phyloP scores from a whole-genome alignment of 371 early-diverging fungal species.

The Nematocida displodere region DNA sequence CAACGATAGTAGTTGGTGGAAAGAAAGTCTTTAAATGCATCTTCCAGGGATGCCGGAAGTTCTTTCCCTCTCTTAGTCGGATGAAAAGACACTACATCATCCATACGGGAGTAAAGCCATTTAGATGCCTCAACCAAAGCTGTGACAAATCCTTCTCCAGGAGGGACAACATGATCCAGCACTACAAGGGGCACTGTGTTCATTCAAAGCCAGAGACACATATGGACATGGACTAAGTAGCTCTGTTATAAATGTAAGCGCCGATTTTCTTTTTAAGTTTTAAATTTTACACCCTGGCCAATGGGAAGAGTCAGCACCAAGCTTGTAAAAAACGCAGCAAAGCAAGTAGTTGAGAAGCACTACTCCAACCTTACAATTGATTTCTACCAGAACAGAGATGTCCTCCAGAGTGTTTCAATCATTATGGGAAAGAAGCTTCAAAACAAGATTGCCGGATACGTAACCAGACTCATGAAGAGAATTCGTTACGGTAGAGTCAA shows the following conservation, averaged over 20 bases:
- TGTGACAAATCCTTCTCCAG: conserved; percentile 65
- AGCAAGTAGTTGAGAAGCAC: conserved; percentile 98
- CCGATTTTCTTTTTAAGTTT: conserved; percentile 6
- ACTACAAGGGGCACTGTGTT: conserved; percentile 64
- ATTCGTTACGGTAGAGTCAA: conserved; percentile 95
- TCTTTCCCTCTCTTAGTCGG: conserved; percentile 63
- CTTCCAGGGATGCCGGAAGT: conserved; percentile 57
- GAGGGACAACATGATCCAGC: conserved; percentile 67
- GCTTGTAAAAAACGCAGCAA: conserved; percentile 98
- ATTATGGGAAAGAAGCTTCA: conserved; percentile 96
- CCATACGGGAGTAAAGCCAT: conserved; percentile 65
- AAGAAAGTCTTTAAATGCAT: conserved; percentile 59
- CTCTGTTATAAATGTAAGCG: background rate
- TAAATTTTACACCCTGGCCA: conserved; percentile 47
- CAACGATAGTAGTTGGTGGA: conserved; percentile 14
- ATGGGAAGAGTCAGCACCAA: conserved; percentile 72
- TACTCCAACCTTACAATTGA: conserved; percentile 94
- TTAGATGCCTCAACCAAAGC: conserved; percentile 63
- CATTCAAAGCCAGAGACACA: conserved; percentile 7
- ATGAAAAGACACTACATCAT: conserved; percentile 66
- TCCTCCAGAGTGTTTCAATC: conserved; percentile 90
- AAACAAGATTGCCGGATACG: conserved; percentile 99
- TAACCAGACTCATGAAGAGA: conserved; percentile 99
- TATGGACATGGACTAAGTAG: background rate
- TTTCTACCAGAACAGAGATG: conserved; percentile 99